A percentile compares a stretch with the other conserved stretches of the same genome.
Conservation (phyloP, 73 alveolate species). For the Stentor roeselii region DNA sequence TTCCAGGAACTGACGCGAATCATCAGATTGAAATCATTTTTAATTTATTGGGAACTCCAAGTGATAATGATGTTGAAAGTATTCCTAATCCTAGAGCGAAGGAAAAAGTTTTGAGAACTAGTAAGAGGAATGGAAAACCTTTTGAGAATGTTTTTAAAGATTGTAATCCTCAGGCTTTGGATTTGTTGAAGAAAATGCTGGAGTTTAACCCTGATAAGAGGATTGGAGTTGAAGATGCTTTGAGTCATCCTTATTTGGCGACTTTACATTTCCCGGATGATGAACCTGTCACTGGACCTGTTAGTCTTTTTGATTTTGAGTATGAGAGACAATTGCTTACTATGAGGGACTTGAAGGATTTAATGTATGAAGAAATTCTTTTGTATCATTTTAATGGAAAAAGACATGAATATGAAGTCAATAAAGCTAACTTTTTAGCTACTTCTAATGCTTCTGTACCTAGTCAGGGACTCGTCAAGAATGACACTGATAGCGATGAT, state of each 20-base stretch:
- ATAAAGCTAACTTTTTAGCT: no score
- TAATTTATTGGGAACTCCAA: conserved; percentile 57
- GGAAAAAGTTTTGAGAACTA: no score
- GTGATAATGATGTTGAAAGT: conserved; percentile 41
- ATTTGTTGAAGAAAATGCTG: conserved; percentile 32
- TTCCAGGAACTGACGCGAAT: conserved; percentile 54
- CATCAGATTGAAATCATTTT: conserved; percentile 53
- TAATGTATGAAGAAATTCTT: conserved; percentile 42
- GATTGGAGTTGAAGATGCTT: conserved; percentile 77
- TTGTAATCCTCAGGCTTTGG: conserved; percentile 33
- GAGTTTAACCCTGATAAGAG: conserved; percentile 74
- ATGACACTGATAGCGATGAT: no score
- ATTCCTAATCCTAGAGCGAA: conserved; percentile 3
- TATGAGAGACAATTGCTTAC: conserved; percentile 39
- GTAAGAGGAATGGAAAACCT: conserved; percentile 20
- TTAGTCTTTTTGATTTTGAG: conserved; percentile 33
- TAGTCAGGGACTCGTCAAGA: no score
- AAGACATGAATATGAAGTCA: conserved; percentile 32
- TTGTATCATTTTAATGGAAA: conserved; percentile 31
- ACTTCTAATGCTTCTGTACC: no score
- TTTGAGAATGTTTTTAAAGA: conserved; percentile 34
- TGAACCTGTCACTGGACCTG: conserved; percentile 48
- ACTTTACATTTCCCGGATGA: conserved; percentile 60
- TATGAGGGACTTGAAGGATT: conserved; percentile 36
- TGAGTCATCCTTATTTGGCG: conserved; percentile 78